phyloP scores from a whole-genome alignment of 352 stramenopile genomes.

The Globisporangium okanoganense region DNA sequence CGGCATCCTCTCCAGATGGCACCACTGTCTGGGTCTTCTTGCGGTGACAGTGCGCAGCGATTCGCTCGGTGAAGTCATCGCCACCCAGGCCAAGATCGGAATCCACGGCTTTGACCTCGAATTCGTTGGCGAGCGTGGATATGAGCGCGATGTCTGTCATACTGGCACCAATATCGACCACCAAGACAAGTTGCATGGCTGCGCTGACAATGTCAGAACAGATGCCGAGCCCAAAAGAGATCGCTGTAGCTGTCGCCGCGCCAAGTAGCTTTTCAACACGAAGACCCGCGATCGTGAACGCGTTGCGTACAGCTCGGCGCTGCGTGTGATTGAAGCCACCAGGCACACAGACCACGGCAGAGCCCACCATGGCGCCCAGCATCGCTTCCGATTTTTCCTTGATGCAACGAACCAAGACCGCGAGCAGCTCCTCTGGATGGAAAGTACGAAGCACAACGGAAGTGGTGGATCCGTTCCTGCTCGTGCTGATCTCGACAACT shows the following conservation, averaged over 20 bases:
- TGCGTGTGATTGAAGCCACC: slow-evolving; percentile 42
- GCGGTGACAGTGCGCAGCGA: slow-evolving; percentile 21
- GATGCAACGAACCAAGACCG: slow-evolving; percentile 33
- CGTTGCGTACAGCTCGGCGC: slow-evolving; percentile 32
- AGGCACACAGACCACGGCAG: slow-evolving; percentile 28
- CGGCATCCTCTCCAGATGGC: background rate
- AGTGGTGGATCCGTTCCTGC: background rate
- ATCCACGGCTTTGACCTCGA: slow-evolving; percentile 12
- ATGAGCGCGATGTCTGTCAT: slow-evolving; percentile 26
- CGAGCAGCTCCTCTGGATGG: slow-evolving; percentile 43
- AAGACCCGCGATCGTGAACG: slow-evolving; percentile 34
- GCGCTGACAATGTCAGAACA: background rate
- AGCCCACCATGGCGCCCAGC: slow-evolving; percentile 13
- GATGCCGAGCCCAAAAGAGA: slow-evolving; percentile 14
- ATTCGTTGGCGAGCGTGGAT: background rate
- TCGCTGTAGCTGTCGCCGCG: slow-evolving; percentile 32
- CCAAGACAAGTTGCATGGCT: slow-evolving; percentile 1
- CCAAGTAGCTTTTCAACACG: slow-evolving; percentile 22
- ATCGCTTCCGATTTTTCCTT: slow-evolving; percentile 30
- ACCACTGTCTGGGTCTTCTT: background rate
- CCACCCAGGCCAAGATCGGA: slow-evolving; percentile 15
- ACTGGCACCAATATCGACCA: background rate
- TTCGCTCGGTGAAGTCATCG: slow-evolving; percentile 23
- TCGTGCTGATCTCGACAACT: slow-evolving; percentile 21
- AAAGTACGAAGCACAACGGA: background rate